Percentiles rank a stretch among this genome's conserved stretches.
These are phyloP conservation scores for Cicer chorassanicum DNA, from an alignment of 306 rosid species.

Conservation along the genomic window DNA sequence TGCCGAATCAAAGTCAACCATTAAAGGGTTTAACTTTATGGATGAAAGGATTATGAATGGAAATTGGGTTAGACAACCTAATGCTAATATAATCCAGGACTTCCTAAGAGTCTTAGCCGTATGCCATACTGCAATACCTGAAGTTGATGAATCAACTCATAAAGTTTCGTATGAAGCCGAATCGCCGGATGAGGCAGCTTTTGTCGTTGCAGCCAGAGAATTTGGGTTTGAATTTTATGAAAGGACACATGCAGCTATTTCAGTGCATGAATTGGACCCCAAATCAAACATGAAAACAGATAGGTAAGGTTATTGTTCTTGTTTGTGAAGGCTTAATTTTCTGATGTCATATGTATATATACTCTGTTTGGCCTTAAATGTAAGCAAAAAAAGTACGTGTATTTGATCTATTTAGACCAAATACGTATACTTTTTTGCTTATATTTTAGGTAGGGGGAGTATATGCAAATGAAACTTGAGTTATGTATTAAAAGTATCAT, in stretches of 20 bases:
- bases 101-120: slow-evolving; percentile 74
- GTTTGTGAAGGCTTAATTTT: slow-evolving; percentile 15
- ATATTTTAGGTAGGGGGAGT: too few relatives aligned
- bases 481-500: slow-evolving; percentile 31
- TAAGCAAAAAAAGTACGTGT: too few relatives aligned
- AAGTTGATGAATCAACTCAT: slow-evolving; percentile 81
- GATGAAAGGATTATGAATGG: slow-evolving; percentile 92
- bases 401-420: too few relatives aligned
- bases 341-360: neutral
- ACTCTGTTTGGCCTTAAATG: too few relatives aligned
- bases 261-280: slow-evolving; percentile 69
- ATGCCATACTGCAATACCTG: slow-evolving; percentile 97
- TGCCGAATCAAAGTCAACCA: slow-evolving; percentile 49
- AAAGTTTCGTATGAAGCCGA: slow-evolving; percentile 90
- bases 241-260: slow-evolving; percentile 71
- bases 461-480: slow-evolving; percentile 10
- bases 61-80: slow-evolving; percentile 76
- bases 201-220: slow-evolving; percentile 96
- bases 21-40: slow-evolving; percentile 85
- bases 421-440: too few relatives aligned
- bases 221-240: slow-evolving; percentile 90
- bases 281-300: slow-evolving; percentile 47
- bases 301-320: slow-evolving; percentile 61
- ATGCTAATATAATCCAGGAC: slow-evolving; percentile 67
- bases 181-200: slow-evolving; percentile 99